Base-by-base conservation (phyloP, 495 filamentous ascomycete genomes). In the Aspergillus bertholletiae region DNA sequence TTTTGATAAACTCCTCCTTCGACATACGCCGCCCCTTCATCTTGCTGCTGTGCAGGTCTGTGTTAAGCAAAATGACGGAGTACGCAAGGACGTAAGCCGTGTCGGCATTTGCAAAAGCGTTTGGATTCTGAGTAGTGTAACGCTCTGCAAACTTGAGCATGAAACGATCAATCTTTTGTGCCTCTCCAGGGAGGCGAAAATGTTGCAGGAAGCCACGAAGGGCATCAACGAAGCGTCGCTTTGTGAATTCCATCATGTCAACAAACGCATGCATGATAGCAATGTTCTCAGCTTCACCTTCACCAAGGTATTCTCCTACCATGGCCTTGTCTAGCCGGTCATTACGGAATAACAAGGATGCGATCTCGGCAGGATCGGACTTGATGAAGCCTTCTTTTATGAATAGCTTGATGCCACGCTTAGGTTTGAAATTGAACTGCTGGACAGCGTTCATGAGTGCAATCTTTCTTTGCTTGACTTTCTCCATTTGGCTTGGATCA, bases 81-180 rank as follows among this genome's bases (percentile, higher is more conserved):
- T 99, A 99, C 0, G 92, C 84, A 9, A 99, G 79, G 23, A 97
- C 89, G 62, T 99, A 99, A 7, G 94, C 93, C 0, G 94, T 99
- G 63, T 99, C 94, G 4, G 94, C 94, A 67, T 97, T 99, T 17
- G 94, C 94, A 66, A 96, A 99, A 5, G 94, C 92, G 64, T 96
- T 95, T 1, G 94, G 94, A 59, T 99, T 99, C 26, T 92, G 92
- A 34, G 84, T 88, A 32, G 92, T 86, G 65, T 99, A 99, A 23
- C 92, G 85, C 63, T 97, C 90, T 37, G 94, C 95, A 72, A 97
- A 99, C 69, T 99, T 99, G 47, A 97, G 78, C 94, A 99, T 97
- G 72, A 97, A 96, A 32, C 94, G 88, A 83, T 99, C 94, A 58
- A 99, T 99, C 75, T 99, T 99, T 68, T 99, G 94, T 1, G 92